Conservation (phyloP, 495 filamentous ascomycete species). For the Hypoxylon lienhwacheense region DNA sequence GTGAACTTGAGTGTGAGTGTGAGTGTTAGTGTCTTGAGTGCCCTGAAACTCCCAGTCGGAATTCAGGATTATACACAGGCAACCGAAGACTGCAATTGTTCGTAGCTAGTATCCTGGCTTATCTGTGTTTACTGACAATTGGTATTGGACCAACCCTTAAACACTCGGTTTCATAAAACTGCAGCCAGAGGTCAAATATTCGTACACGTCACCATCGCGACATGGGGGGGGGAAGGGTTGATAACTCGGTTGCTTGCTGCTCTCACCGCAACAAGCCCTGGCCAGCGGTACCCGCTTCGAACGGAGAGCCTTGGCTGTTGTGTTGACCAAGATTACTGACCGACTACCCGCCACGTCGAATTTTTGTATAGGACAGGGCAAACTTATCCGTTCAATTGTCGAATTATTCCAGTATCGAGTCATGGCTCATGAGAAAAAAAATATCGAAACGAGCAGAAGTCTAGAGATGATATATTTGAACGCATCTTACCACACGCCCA, state of each 20-base stretch:
- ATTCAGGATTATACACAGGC: too few species aligned
- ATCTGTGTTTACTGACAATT: background rate
- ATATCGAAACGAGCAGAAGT: background rate
- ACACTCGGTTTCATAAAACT: slow-evolving; percentile 17
- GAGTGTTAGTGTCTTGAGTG: too few species aligned
- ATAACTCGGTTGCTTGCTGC: slow-evolving; percentile 18
- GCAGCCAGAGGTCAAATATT: slow-evolving; percentile 10
- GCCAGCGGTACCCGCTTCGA: slow-evolving; percentile 12
- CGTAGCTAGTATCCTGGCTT: background rate
- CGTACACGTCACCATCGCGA: slow-evolving; percentile 25
- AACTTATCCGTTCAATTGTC: slow-evolving; percentile 1
- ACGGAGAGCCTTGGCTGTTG: slow-evolving; percentile 6
- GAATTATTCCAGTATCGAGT: background rate
- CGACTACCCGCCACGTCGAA: slow-evolving; percentile 5
- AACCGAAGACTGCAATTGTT: background rate
- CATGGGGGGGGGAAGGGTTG: slow-evolving; percentile 16
- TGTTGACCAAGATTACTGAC: slow-evolving; percentile 8
- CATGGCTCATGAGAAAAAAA: too few species aligned
- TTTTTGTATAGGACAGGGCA: too few species aligned
- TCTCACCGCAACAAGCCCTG: slow-evolving; percentile 34
- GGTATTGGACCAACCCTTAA: slow-evolving; percentile 8
- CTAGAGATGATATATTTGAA: background rate
- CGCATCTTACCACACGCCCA: slow-evolving; percentile 17
- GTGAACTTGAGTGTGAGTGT: too few species aligned
- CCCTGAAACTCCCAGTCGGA: too few species aligned